Conservation (phyloP, 441 rosid species). For the Aquilaria agallochum region DNA sequence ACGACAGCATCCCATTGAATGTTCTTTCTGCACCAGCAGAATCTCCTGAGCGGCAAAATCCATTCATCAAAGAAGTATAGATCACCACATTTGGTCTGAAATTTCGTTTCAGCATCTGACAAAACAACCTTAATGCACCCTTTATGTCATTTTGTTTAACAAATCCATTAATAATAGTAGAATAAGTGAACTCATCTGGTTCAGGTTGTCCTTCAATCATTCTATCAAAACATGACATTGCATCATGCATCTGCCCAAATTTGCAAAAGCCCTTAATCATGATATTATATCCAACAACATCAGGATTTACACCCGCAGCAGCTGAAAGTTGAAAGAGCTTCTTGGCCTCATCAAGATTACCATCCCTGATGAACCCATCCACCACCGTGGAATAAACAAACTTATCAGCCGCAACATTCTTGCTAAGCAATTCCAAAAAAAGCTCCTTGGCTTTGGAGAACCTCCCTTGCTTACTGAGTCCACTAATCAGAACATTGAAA, state of each 20-base stretch:
- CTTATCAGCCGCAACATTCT: constrained; percentile 56
- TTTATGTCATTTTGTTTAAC: constrained; percentile 69
- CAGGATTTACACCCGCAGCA: constrained; percentile 53
- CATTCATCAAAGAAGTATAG: constrained; percentile 65
- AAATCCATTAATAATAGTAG: constrained; percentile 75
- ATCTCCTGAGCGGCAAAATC: constrained; percentile 59
- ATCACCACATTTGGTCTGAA: constrained; percentile 80
- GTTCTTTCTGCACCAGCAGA: constrained; percentile 47
- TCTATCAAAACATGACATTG: constrained; percentile 42
- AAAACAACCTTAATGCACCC: constrained; percentile 52
- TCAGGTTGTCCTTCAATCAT: constrained; percentile 39
- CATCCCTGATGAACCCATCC: constrained; percentile 68
- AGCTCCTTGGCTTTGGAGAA: constrained; percentile 58
- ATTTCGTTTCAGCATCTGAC: constrained; percentile 53
- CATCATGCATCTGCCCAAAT: constrained; percentile 66
- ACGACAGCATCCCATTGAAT: constrained; percentile 50
- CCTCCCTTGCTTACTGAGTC: constrained; percentile 72
- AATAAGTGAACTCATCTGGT: constrained; percentile 82
- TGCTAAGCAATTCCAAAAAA: constrained; percentile 71
- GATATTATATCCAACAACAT: constrained; percentile 63
- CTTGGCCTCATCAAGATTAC: constrained; percentile 57
- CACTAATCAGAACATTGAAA: constrained; percentile 81
- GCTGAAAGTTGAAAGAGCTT: constrained; percentile 45
- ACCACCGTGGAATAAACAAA: constrained; percentile 67
- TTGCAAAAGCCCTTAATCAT: constrained; percentile 91